Base-by-base conservation (phyloP, 495 filamentous ascomycete genomes). In the Trichocladium uniseriatum region DNA sequence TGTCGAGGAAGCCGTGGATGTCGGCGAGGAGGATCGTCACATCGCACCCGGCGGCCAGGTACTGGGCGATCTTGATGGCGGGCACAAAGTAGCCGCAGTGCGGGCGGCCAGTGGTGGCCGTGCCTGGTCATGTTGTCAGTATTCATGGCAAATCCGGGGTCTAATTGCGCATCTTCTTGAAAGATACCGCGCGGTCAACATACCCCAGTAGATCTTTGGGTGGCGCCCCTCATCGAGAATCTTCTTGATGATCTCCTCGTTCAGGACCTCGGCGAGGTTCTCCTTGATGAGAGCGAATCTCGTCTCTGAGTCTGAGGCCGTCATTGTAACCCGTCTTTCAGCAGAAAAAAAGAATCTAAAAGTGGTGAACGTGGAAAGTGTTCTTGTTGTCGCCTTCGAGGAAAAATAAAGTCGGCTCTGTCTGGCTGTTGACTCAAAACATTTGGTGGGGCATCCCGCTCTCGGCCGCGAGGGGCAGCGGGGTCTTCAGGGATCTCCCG, bases 11-110 rank as follows among this genome's bases (percentile, higher is more conserved):
- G 53, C 77, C 81, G 61, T 88, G 86, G 58, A 86, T 75, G 54
- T 94, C 87, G 53, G 88, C 87, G 11, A 95, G 79, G 9, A 95
- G 80, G 39, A 95, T 74, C 34, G 77, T 81, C 47, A 96, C 79
- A 19, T 84, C 73, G 66, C 89, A 95, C 16, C 86, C 89, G 19
- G 92, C 89, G 28, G 74, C 74, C 3, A 98, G 80, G 52, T 94
- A 79, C 58, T 98, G 81, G 28, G 89, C 90, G 57, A 97, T 81
- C 67, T 96, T 97, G 52, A 95, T 70, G 60, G 80, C 81, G 13
- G 84, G 77, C 2, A 91, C 83, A 49, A 91, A 88, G 74, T 96
- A 96, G 35, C 87, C 61, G 48, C 58, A 62, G 43, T 66, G 61
- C 27, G 60, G 60, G 18, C 60, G 58, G 36, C 61, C 59, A 43